These are phyloP conservation scores for Themeda triandra DNA, from an alignment of 176 grass and related monocot genomes.

Conservation along the genomic window DNA sequence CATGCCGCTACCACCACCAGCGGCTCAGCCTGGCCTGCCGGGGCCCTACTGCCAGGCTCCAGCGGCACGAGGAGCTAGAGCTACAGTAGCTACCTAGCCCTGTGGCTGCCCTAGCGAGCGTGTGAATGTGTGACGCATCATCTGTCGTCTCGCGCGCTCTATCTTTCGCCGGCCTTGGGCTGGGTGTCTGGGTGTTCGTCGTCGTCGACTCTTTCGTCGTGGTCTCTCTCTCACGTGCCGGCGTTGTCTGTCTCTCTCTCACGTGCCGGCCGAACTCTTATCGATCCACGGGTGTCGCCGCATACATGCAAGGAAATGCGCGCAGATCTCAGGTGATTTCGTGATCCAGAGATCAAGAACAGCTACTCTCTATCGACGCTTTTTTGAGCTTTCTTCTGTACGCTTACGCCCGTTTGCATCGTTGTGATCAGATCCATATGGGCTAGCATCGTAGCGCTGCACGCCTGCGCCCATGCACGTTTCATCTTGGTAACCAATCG, in stretches of 20 bases:
- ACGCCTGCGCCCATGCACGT: no score
- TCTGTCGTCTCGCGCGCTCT: background rate
- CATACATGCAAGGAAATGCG: constrained; percentile 16
- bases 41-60: background rate
- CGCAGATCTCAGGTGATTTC: constrained; percentile 38
- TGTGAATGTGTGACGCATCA: background rate
- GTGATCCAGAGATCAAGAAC: constrained; percentile 1
- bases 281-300: background rate
- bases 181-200: background rate
- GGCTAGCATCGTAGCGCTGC: no score
- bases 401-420: no score
- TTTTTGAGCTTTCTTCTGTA: no score
- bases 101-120: background rate
- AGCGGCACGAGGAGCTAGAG: background rate
- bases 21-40: background rate
- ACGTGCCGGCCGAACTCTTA: background rate
- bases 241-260: background rate
- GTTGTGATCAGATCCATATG: no score
- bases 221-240: background rate
- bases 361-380: no score
- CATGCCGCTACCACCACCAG: background rate
- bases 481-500: no score
- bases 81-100: background rate
- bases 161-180: background rate
- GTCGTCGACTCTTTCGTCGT: background rate